Evolutionary conservation across 345 rosid genomes (phyloP), one percentile per base, ranked within the genome.

Genomic region (Arabidopsis arenosa): DNA sequence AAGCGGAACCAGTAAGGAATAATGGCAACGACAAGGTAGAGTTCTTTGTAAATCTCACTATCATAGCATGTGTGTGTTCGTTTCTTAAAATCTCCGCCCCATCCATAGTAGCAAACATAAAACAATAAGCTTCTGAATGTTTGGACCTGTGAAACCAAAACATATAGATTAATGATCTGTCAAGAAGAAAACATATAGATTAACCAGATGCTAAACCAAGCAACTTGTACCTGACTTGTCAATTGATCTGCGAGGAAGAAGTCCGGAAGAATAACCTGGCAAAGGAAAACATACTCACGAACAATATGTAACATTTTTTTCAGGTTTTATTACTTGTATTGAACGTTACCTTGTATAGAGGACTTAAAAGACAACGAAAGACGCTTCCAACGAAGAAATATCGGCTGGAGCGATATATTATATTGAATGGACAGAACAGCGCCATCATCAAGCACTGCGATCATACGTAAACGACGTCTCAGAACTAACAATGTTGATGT

Each of bases 241-340:
- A 93, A 75, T 37, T 93, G 97, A 80, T 93, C 94, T n/a, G 89
- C 94, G 60, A 92, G 80, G 85, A 92, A 89, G 83, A 90, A 92
- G 77, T 92, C 97, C 21, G 91, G 88, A 18, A 92, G 86, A n/a
- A 83, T 83, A 74, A 92, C 90, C 97, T 92, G 60, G 66, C 33
- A 13, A 65, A 6, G 12, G 18, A 62, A 36, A 37, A 37, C 13
- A 70, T 9, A 37, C 32, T 28, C 14, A 57, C 5, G 13, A 70
- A 62, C 55, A 41, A 61, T 12, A 32, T 3, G 47, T 36, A 37
- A 28, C 47, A 7, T 37, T 1, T 3, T 8, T 70, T 15, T 30
- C 9, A 21, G n/a, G 72, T 67, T 67, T 23, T 18, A 7, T 63
- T 63, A 9, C 41, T 53, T 70, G 74, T 9, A 18, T 6, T 15